Evolutionary conservation across 2,329 filamentous ascomycete genomes (phyloP).

Genomic region (Ophiosphaerella narmari): DNA sequence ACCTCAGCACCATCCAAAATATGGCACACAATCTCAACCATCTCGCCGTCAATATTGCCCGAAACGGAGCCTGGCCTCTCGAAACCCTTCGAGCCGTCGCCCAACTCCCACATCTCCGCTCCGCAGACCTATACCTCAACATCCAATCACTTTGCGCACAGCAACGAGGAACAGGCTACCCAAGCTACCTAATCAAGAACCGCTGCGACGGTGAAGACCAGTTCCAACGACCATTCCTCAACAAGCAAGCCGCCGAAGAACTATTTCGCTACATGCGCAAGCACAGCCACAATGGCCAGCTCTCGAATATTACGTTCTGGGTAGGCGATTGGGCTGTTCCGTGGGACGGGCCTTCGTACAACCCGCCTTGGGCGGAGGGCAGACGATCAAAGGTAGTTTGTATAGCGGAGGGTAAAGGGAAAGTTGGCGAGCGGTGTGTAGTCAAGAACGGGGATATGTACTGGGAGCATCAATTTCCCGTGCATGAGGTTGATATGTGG

Average conservation of each 20-base stretch:
- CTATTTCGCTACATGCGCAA: constrained; percentile 15
- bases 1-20: constrained; percentile 4
- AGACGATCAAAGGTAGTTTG: constrained; percentile 11
- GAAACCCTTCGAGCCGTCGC: constrained; percentile 7
- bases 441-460: constrained; percentile 6
- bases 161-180: neutral
- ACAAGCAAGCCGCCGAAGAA: constrained; percentile 6
- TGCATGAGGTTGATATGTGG: too few relatives aligned
- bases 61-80: constrained; percentile 21
- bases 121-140: constrained; percentile 14
- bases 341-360: constrained; percentile 3
- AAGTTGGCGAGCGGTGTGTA: constrained; percentile 3
- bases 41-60: constrained; percentile 15
- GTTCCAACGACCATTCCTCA: constrained; percentile 9
- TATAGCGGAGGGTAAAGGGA: neutral
- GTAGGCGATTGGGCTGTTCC: constrained; percentile 14
- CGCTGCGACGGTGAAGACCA: constrained; percentile 8
- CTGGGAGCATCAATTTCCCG: constrained; percentile 1
- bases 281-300: constrained; percentile 5
- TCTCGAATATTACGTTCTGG: constrained; percentile 14
- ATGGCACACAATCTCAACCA: constrained; percentile 10
- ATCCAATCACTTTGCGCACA: constrained; percentile 11
- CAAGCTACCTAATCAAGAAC: neutral
- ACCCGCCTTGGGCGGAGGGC: constrained; percentile 5
- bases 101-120: constrained; percentile 7